Conservation (phyloP, 2,329 filamentous ascomycete genomes). For the Gaeumannomyces tritici region DNA sequence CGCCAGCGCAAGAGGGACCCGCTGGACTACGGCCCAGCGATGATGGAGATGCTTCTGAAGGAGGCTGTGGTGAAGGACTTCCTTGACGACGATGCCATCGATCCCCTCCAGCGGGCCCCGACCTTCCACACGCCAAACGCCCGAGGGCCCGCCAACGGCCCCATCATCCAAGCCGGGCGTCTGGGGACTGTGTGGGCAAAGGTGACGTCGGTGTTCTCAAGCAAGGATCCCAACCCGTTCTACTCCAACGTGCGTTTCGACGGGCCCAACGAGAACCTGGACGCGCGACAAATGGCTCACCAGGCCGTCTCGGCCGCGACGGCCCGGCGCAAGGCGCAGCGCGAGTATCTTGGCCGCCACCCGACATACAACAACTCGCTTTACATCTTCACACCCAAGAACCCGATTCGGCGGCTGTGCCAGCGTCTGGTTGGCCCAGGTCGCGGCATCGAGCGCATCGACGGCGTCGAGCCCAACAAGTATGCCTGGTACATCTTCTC, state of each 20-base stretch:
- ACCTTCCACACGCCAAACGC: not conserved
- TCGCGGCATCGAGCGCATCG: constrained; percentile 74
- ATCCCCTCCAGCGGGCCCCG: constrained; percentile 22
- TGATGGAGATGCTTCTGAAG: constrained; percentile 92
- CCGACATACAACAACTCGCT: constrained; percentile 89
- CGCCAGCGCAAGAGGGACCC: constrained; percentile 63
- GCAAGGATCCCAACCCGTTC: constrained; percentile 85
- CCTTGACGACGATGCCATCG: constrained; percentile 68
- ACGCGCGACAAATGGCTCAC: constrained; percentile 80
- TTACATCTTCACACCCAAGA: constrained; percentile 73
- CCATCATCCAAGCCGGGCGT: constrained; percentile 38
- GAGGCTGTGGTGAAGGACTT: constrained; percentile 94
- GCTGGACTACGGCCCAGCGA: constrained; percentile 82
- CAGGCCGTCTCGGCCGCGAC: constrained; percentile 80
- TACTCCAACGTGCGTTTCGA: constrained; percentile 69
- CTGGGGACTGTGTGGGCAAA: constrained; percentile 54
- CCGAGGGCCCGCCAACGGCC: constrained; percentile 14
- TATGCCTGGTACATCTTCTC: constrained; percentile 90
- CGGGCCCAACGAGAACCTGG: constrained; percentile 65
- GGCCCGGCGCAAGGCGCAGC: constrained; percentile 75
- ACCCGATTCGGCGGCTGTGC: constrained; percentile 71
- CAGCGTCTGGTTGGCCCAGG: constrained; percentile 88
- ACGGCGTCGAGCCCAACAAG: constrained; percentile 83
- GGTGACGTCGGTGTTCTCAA: constrained; percentile 43
- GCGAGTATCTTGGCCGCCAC: constrained; percentile 79